Evolutionary conservation across 257 asterid species (phyloP), one percentile per base, ranked within the genome.

Genomic region (Perilla frutescens): DNA sequence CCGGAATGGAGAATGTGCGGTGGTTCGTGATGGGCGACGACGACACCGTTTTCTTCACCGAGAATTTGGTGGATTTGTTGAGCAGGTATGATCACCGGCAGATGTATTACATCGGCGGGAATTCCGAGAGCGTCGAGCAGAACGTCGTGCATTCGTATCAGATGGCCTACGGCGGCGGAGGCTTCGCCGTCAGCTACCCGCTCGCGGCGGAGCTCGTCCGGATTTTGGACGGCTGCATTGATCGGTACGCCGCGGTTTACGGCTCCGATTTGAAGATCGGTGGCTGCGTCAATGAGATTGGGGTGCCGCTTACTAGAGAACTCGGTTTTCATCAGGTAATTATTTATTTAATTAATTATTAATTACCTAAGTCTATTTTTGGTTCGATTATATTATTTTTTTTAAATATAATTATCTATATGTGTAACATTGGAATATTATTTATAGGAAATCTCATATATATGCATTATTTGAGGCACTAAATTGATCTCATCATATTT

Each of bases 1-100:
- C 81, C 0, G 86, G 90, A 5, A 14, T 79, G 13, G 82, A 71
- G 5, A 68, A 87, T 7, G 96, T 88, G 65, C 70, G 97, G 76
- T 94, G 99, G 99, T 90, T 94, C 9, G 97, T 90, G 0, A 87
- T 94, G 97, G 99, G 98, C 0, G 99, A 94, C 8, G 99, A 94
- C 29, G 99, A 94, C 54, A 94, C 99, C 1, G 83, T 91, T 6
- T 94, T 91, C 29, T 88, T 91, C 63, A 62, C 86, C 0, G 92
- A 88, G 87, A 94, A 94, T 84, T 75, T 94, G 82, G 83, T 86
- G 68, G 76, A 76, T 0, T 80, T 87, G 7, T 40, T 94, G 56
- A 61, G 68, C 1, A 90, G 82, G 59, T 94, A 90, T 5, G 99
- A 91, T 69, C 87, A 94, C 47, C 72, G 66, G 5, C 65, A 88